phyloP scores from a whole-genome alignment of 2,329 filamentous ascomycete genomes.

The Blumeria graminis region DNA sequence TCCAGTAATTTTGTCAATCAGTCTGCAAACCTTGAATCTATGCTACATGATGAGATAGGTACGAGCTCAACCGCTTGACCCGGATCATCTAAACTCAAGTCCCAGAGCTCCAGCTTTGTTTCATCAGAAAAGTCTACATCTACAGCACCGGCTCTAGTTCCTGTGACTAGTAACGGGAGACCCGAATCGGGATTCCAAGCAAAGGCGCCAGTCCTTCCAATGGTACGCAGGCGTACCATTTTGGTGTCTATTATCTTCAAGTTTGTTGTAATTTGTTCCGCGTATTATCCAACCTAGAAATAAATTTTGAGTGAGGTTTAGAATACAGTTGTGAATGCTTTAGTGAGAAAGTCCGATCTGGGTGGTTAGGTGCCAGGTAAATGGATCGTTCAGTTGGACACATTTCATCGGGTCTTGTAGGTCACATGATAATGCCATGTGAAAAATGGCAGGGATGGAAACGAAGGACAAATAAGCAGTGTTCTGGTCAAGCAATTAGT shows the following conservation, averaged over 20 bases:
- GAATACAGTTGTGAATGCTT: too few relatives aligned
- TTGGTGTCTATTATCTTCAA: conserved; percentile 1
- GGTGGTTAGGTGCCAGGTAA: too few relatives aligned
- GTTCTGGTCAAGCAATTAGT: too few relatives aligned
- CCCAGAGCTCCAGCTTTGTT: conserved; percentile 90
- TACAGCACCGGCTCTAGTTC: conserved; percentile 82
- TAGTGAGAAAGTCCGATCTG: too few relatives aligned
- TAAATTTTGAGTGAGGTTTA: too few relatives aligned
- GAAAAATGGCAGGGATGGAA: too few relatives aligned
- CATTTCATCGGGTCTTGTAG: too few relatives aligned
- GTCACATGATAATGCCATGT: too few relatives aligned
- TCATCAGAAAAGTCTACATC: conserved; percentile 96
- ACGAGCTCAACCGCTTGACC: conserved; percentile 62
- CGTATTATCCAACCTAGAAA: too few relatives aligned
- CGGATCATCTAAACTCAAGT: conserved; percentile 58
- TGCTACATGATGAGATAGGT: conserved; percentile 59
- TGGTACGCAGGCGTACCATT: conserved; percentile 94
- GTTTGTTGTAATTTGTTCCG: too few relatives aligned
- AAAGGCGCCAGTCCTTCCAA: conserved; percentile 88
- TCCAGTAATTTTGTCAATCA: conserved; percentile 2
- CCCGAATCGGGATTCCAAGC: conserved; percentile 74
- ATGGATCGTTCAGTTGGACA: too few relatives aligned
- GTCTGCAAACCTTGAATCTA: conserved; percentile 56
- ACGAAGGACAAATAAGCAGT: too few relatives aligned
- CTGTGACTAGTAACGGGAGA: conserved; percentile 68